A percentile compares a stretch with the other conserved stretches of the same genome.
These are phyloP conservation scores for Brettanomyces bruxellensis DNA, from an alignment of 805 yeast species.

Conservation along the genomic window DNA sequence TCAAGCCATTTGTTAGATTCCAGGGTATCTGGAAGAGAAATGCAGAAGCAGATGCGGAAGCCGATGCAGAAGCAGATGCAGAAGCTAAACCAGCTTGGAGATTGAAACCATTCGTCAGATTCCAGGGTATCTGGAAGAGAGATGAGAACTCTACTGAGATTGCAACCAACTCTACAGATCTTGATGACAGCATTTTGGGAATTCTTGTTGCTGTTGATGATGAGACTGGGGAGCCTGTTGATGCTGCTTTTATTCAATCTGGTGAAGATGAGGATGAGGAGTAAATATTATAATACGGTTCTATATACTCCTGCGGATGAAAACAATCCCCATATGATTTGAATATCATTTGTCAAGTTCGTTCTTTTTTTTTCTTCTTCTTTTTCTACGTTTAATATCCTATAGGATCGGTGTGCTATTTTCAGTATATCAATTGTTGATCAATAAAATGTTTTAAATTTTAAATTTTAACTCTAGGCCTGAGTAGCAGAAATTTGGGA, in stretches of 20 bases:
- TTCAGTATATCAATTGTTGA: too few relatives aligned
- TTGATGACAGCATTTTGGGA: background rate
- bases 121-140: conserved; percentile 12
- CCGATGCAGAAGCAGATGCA: conserved; percentile 22
- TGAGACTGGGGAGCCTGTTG: conserved; percentile 3
- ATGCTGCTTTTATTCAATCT: background rate
- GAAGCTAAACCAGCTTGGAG: conserved; percentile 1
- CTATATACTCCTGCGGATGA: too few relatives aligned
- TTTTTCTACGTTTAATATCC: too few relatives aligned
- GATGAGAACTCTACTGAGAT: conserved; percentile 2
- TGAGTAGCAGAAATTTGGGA: too few relatives aligned
- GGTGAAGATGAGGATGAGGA: background rate
- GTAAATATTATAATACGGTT: too few relatives aligned
- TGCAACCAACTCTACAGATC: background rate
- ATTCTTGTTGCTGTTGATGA: conserved; percentile 13
- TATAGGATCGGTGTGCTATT: too few relatives aligned
- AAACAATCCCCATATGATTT: too few relatives aligned
- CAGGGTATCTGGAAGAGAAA: conserved; percentile 12
- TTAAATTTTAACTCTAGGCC: too few relatives aligned
- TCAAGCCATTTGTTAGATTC: conserved; percentile 9
- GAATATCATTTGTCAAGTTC: too few relatives aligned
- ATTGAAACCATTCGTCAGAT: conserved; percentile 9
- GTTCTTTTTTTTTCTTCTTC: too few relatives aligned
- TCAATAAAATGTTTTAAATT: too few relatives aligned
- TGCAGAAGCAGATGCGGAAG: conserved; percentile 15